Evolutionary conservation across 75 land plant species (phyloP).

Genomic region (Isoetes taiwanensis): DNA sequence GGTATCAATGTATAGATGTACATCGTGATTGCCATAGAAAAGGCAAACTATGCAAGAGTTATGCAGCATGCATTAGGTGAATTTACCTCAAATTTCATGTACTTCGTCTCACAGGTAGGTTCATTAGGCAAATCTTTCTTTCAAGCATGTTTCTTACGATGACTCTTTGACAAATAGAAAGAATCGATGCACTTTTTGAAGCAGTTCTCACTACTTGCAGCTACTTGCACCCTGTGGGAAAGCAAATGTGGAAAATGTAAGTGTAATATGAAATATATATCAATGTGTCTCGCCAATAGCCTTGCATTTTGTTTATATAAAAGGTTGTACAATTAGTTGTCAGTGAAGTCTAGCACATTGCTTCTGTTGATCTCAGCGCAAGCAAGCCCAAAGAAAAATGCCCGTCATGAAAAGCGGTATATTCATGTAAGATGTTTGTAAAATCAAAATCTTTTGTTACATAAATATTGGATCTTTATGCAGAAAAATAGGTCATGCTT

Average conservation of each 20-base stretch:
- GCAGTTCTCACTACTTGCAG: constrained; percentile 93
- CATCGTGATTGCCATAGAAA: constrained; percentile 81
- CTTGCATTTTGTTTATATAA: no score
- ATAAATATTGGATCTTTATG: no score
- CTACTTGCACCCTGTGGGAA: constrained; percentile 59
- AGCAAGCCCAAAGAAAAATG: no score
- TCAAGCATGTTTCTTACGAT: no score
- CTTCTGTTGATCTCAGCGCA: no score
- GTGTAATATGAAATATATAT: constrained; percentile 86
- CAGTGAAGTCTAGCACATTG: no score
- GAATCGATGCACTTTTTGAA: constrained; percentile 90
- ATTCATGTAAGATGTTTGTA: no score
- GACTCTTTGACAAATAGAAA: constrained; percentile 92
- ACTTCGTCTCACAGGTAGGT: constrained; percentile 67
- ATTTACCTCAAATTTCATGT: constrained; percentile 49
- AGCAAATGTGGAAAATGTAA: constrained; percentile 95
- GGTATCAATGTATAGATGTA: constrained; percentile 84
- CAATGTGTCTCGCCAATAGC: no score
- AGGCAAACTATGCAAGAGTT: constrained; percentile 59
- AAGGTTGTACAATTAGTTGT: no score
- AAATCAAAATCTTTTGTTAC: no score
- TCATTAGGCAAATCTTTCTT: background rate
- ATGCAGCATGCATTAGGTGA: constrained; percentile 67
- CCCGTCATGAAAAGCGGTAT: no score
- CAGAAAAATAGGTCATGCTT: no score